Evolutionary conservation across 2,329 filamentous ascomycete genomes (phyloP).

Genomic region (Magnaporthales sp.): DNA sequence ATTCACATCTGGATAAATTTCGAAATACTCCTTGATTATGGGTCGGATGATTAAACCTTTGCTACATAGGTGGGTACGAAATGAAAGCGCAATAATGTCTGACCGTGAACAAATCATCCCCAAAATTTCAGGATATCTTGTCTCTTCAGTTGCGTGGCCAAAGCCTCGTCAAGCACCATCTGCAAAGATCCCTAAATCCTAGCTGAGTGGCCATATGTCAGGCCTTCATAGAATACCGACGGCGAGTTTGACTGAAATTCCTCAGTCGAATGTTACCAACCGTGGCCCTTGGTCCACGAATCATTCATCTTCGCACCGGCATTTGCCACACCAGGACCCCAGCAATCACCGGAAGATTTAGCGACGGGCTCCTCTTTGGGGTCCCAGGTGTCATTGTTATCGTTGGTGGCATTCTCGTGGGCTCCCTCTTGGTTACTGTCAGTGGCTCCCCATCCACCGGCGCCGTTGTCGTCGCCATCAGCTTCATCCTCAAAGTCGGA

Average conservation of each 20-base stretch:
- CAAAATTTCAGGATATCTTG: background rate
- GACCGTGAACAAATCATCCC: background rate
- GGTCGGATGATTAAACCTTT: background rate
- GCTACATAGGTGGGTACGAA: background rate
- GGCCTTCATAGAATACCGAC: background rate
- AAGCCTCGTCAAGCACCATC: background rate
- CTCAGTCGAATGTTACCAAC: background rate
- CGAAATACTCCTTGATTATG: background rate
- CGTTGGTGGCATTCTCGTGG: background rate
- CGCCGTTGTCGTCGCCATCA: slow-evolving; percentile 13
- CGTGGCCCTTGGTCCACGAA: background rate
- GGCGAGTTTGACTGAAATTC: background rate
- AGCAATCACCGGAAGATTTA: background rate
- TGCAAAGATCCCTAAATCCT: background rate
- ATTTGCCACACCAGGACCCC: background rate
- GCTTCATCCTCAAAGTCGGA: slow-evolving; percentile 37
- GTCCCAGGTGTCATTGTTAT: background rate
- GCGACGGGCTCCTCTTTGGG: background rate
- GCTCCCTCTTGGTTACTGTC: background rate
- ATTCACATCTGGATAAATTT: background rate
- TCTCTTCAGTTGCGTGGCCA: background rate
- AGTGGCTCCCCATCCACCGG: slow-evolving; percentile 16
- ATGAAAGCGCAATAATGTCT: background rate
- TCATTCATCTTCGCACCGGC: background rate
- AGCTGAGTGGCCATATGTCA: background rate